A percentile compares a stretch with the other conserved stretches of the same genome.
These are phyloP conservation scores for Boletus reticulatus DNA, from an alignment of 768 basidiomycete genomes.

Conservation along the genomic window DNA sequence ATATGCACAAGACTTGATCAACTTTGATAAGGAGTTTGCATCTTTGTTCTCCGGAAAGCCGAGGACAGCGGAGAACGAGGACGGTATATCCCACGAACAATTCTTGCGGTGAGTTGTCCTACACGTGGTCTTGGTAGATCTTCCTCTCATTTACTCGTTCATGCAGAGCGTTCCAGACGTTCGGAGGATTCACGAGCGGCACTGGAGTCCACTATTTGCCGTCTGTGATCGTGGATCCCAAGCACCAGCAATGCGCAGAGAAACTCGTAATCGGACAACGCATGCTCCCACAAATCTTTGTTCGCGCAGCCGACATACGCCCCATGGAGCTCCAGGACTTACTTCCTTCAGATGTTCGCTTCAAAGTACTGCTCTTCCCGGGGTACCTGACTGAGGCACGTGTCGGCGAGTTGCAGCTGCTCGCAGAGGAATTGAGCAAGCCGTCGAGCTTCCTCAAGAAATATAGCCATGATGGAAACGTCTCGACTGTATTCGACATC, in stretches of 20 bases:
- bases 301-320: slow-evolving; percentile 36
- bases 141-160: neutral
- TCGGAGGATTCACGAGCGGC: slow-evolving; percentile 37
- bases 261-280: slow-evolving; percentile 38
- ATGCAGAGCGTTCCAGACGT: slow-evolving; percentile 36
- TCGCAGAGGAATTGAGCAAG: slow-evolving; percentile 28
- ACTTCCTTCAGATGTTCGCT: slow-evolving; percentile 37
- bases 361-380: slow-evolving; percentile 37
- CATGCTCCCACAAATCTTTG: slow-evolving; percentile 35
- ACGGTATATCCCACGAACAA: slow-evolving; percentile 34
- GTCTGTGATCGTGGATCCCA: slow-evolving; percentile 34
- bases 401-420: slow-evolving; percentile 16
- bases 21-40: slow-evolving; percentile 66
- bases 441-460: slow-evolving; percentile 29
- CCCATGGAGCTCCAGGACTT: slow-evolving; percentile 41
- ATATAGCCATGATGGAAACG: slow-evolving; percentile 20
- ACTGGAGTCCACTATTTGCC: slow-evolving; percentile 41
- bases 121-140: neutral
- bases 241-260: slow-evolving; percentile 30
- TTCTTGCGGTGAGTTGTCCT: slow-evolving; percentile 32
- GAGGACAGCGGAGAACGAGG: slow-evolving; percentile 39
- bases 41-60: slow-evolving; percentile 70
- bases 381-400: slow-evolving; percentile 27
- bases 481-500: slow-evolving; percentile 32
- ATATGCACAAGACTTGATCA: slow-evolving; percentile 70